Percentiles rank a stretch among this genome's conserved stretches.
These are phyloP conservation scores for Botryotinia convoluta DNA, from an alignment of 2,329 filamentous ascomycete species.

Conservation along the genomic window DNA sequence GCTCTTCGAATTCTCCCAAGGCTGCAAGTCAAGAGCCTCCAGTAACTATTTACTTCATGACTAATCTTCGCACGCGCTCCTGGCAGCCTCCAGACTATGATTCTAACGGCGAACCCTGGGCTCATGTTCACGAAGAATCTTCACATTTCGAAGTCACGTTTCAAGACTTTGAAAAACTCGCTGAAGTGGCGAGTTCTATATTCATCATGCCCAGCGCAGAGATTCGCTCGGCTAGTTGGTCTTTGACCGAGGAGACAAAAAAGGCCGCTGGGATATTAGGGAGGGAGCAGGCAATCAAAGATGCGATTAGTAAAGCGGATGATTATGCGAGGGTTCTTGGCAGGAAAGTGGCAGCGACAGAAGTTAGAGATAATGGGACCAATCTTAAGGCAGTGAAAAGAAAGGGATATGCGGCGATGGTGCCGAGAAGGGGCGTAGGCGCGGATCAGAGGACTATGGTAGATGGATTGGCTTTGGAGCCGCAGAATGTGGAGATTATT, in stretches of 20 bases:
- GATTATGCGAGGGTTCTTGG: neutral
- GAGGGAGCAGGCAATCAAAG: neutral
- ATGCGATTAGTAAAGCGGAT: neutral
- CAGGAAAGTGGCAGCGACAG: neutral
- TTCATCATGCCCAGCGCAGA: slow-evolving; percentile 4
- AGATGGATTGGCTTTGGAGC: neutral
- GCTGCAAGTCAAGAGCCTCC: neutral
- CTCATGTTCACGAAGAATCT: neutral
- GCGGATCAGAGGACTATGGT: neutral
- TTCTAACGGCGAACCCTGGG: neutral
- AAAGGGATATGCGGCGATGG: neutral
- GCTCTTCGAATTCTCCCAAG: neutral
- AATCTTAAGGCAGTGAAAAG: neutral
- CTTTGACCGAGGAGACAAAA: neutral
- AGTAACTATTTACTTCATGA: neutral
- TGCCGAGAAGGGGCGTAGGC: neutral
- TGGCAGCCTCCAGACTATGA: neutral
- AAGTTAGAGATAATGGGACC: neutral
- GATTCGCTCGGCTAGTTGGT: neutral
- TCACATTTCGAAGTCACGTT: slow-evolving; percentile 2
- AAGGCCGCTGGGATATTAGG: neutral
- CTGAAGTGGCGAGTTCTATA: neutral
- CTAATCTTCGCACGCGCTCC: neutral
- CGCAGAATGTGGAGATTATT: neutral
- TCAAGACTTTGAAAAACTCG: neutral